Evolutionary conservation across 352 stramenopile genomes (phyloP).

Genomic region (Pythium folliculosum): DNA sequence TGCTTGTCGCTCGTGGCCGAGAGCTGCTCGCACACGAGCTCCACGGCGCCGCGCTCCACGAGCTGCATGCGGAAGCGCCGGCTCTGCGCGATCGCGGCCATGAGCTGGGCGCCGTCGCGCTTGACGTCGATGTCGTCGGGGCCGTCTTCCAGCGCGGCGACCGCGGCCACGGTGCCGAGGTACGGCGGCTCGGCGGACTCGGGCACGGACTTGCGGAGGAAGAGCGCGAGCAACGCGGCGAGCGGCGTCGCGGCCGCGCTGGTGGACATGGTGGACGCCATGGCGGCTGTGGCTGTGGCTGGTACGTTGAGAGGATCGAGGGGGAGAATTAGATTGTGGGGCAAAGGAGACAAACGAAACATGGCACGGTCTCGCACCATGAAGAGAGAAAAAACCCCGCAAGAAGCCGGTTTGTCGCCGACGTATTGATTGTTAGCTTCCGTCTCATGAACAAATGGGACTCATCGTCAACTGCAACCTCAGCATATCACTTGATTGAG

Average conservation of each 20-base stretch:
- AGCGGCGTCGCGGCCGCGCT: background rate
- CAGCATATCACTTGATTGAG: background rate
- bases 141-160: background rate
- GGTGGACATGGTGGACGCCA: background rate
- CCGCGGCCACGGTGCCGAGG: background rate
- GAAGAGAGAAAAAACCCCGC: background rate
- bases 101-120: background rate
- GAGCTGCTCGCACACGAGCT: conserved; percentile 8
- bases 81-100: background rate
- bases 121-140: background rate
- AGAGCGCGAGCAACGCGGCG: background rate
- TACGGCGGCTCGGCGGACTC: background rate
- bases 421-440: too few species aligned
- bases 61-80: conserved; percentile 10
- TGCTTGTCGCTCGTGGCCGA: background rate
- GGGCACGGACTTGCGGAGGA: conserved; percentile 1
- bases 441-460: too few species aligned
- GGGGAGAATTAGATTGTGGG: background rate
- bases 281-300: background rate
- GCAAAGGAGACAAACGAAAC: background rate
- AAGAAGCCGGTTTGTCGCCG: conserved; percentile 6
- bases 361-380: too few species aligned
- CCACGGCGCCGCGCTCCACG: conserved; percentile 13
- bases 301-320: too few species aligned
- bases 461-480: too few species aligned